phyloP scores from a whole-genome alignment of 306 rosid genomes.

The Gillenia trifoliata region DNA sequence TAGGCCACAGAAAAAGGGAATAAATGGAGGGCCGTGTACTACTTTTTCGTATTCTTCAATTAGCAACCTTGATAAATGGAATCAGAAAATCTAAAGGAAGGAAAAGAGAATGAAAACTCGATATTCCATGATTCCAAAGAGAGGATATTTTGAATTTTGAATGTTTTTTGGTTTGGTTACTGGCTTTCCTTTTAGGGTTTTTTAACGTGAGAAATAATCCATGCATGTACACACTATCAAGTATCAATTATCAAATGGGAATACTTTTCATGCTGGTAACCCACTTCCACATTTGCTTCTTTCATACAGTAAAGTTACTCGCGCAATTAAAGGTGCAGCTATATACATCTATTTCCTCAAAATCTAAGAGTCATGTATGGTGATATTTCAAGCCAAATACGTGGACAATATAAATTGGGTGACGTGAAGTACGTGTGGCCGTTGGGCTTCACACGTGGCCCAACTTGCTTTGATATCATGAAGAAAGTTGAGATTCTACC shows the following conservation, averaged over 20 bases:
- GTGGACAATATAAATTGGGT: too few relatives aligned
- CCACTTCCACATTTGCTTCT: neutral
- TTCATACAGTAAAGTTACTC: neutral
- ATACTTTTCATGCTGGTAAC: neutral
- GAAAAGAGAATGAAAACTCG: conserved; percentile 36
- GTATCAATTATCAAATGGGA: neutral
- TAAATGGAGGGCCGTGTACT: conserved; percentile 59
- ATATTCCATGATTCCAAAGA: conserved; percentile 50
- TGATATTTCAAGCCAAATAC: too few relatives aligned
- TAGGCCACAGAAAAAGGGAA: conserved; percentile 49
- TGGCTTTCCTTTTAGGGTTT: conserved; percentile 21
- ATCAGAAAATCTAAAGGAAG: conserved; percentile 42
- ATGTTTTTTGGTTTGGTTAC: conserved; percentile 28
- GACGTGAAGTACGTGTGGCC: too few relatives aligned
- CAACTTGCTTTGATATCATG: too few relatives aligned
- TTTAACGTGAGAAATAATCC: conserved; percentile 20
- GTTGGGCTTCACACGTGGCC: too few relatives aligned
- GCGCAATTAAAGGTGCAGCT: too few relatives aligned
- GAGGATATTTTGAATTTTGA: conserved; percentile 61
- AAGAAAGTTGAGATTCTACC: too few relatives aligned
- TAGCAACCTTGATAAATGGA: conserved; percentile 72
- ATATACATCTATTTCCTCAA: too few relatives aligned
- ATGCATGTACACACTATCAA: conserved; percentile 19
- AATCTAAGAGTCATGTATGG: too few relatives aligned
- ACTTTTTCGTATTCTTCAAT: conserved; percentile 60